Evolutionary conservation across 2,329 filamentous ascomycete species (phyloP), one percentile per base, ranked within the genome.

Genomic region (Fonsecaea nubica): DNA sequence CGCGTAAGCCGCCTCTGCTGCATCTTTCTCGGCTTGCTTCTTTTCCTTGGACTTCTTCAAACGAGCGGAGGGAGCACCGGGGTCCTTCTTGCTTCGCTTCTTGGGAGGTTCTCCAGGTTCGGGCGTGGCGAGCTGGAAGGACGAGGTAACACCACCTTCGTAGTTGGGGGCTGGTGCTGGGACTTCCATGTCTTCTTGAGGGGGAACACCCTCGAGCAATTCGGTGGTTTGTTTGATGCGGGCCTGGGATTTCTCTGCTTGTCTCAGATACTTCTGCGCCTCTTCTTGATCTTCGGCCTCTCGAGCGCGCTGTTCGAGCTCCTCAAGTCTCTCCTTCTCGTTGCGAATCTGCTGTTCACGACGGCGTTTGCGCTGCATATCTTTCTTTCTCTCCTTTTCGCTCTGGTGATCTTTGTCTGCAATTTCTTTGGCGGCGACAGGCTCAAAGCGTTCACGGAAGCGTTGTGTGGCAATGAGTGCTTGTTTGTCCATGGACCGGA

Each of bases 351-450:
- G 93, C 84, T 97, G 97, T 77, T 98, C 94, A 18, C 95, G 90
- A 52, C 95, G 90, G 67, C 95, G 88, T 82, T 98, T 99, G 70
- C 95, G 91, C 78, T 99, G 95, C 92, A 99, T 98, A 76, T 99
- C 95, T 82, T 99, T 99, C 83, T 99, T 99, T 71, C 95, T 92
- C 80, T 99, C 95, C 81, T 99, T 99, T 79, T 99, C 95, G 68
- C 94, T 93, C 67, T 91, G 90, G 7, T 97, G 85, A 77, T 97
- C 94, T 71, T 92, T 92, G 68, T 93, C 90, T 72, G 95, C 91
- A 1, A 98, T 94, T 73, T 97, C 90, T 61, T 91, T 87, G 66
- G 94, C 86, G 1, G 95, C 94, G 48, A 91, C 89, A 18, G 91
- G 87, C 75, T 93, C 93, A 76, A 95, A 89, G 54, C 89, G 82